Evolutionary conservation across 2,329 filamentous ascomycete genomes (phyloP).

Genomic region (Biscogniauxia marginata): DNA sequence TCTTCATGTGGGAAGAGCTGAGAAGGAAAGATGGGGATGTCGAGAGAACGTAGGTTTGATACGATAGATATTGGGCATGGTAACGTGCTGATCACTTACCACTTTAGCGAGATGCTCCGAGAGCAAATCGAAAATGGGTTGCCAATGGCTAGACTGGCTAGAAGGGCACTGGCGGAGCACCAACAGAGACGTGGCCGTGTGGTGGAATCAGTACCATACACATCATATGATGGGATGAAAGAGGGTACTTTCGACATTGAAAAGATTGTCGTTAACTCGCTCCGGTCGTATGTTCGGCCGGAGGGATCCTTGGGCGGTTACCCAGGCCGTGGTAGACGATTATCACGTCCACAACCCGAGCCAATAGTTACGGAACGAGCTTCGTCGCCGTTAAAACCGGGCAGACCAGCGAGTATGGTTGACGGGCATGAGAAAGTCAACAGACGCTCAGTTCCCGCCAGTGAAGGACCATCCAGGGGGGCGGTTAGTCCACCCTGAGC

Average conservation of each 20-base stretch:
- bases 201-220: slow-evolving; percentile 12
- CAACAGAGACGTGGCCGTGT: slow-evolving; percentile 3
- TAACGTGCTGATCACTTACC: slow-evolving; percentile 6
- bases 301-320: not conserved
- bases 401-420: not conserved
- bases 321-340: not conserved
- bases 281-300: not conserved
- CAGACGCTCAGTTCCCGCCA: not conserved
- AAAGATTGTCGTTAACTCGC: not conserved
- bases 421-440: not conserved
- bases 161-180: slow-evolving; percentile 13
- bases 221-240: not conserved
- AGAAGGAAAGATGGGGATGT: slow-evolving; percentile 9
- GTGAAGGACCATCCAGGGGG: not conserved
- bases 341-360: not conserved
- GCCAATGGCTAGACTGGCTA: slow-evolving; percentile 8
- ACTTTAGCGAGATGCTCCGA: slow-evolving; percentile 12
- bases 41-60: slow-evolving; percentile 11
- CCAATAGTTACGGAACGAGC: not conserved
- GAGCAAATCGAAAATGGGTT: slow-evolving; percentile 9
- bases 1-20: slow-evolving; percentile 13
- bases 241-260: not conserved
- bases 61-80: not conserved
- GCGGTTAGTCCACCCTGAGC: not conserved
- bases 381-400: not conserved